Evolutionary conservation across 2,329 filamentous ascomycete genomes (phyloP).

Genomic region (Shiraia sp.): DNA sequence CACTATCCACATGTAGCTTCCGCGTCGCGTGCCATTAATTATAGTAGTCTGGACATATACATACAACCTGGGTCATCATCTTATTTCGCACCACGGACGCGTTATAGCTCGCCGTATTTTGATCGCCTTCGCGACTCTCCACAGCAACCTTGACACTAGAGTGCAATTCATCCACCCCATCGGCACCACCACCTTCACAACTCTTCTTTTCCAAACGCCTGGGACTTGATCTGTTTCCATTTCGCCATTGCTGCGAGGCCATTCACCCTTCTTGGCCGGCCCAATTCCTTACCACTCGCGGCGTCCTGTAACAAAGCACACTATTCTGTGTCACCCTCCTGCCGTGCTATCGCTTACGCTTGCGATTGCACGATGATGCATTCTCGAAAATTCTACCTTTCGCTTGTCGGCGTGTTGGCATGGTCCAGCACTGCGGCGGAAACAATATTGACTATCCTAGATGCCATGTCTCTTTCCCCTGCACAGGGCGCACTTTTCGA

Average conservation of each 20-base stretch:
- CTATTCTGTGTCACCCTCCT: not conserved
- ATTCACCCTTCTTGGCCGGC: slow-evolving; percentile 2
- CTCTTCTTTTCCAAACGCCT: not conserved
- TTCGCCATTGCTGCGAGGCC: not conserved
- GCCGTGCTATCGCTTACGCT: slow-evolving; percentile 10
- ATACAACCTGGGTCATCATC: slow-evolving; percentile 25
- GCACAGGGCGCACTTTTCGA: slow-evolving; percentile 26
- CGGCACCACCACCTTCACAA: slow-evolving; percentile 11
- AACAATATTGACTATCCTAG: slow-evolving; percentile 41
- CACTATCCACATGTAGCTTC: slow-evolving; percentile 26
- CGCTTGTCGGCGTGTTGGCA: slow-evolving; percentile 37
- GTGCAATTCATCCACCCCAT: slow-evolving; percentile 23
- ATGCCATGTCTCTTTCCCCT: slow-evolving; percentile 37
- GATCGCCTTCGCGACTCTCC: slow-evolving; percentile 30
- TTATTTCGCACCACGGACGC: slow-evolving; percentile 37
- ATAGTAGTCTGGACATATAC: slow-evolving; percentile 25
- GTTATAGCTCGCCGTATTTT: slow-evolving; percentile 26
- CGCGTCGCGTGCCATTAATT: slow-evolving; percentile 23
- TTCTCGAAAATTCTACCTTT: slow-evolving; percentile 37
- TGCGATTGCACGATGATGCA: slow-evolving; percentile 22
- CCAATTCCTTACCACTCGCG: slow-evolving; percentile 2
- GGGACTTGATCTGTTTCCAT: not conserved
- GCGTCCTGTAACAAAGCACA: not conserved
- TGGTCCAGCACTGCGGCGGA: slow-evolving; percentile 42
- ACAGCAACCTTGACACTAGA: slow-evolving; percentile 29